A percentile compares a stretch with the other conserved stretches of the same genome.
Evolutionary conservation across 352 stramenopile species (phyloP).

Genomic region (Globisporangium alternatum): DNA sequence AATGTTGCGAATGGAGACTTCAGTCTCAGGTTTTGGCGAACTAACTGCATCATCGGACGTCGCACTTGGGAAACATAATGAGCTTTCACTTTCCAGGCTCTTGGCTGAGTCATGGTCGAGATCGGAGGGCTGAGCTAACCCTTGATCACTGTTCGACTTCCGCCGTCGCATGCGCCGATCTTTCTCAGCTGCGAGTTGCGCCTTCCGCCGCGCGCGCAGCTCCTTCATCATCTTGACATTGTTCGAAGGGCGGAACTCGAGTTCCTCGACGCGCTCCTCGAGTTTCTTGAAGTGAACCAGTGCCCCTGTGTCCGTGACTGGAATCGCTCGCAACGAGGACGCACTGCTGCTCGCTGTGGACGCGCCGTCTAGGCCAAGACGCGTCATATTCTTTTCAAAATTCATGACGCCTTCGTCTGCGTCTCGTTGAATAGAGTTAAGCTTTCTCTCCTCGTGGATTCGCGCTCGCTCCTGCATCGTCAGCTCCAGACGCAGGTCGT

Average conservation of each 20-base stretch:
- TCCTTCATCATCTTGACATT: conserved; percentile 87
- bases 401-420: conserved; percentile 35
- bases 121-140: not conserved
- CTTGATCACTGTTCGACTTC: conserved; percentile 37
- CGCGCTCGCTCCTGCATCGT: conserved; percentile 44
- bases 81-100: not conserved
- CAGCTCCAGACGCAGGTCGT: conserved; percentile 62
- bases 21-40: not conserved
- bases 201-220: conserved; percentile 57
- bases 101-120: not conserved
- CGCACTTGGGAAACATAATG: too few relatives aligned
- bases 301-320: conserved; percentile 32
- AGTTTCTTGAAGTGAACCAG: conserved; percentile 41
- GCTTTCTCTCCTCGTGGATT: conserved; percentile 25
- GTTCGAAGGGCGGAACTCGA: conserved; percentile 70
- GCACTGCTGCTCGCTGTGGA: conserved; percentile 18
- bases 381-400: conserved; percentile 69
- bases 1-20: conserved; percentile 7
- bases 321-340: conserved; percentile 34
- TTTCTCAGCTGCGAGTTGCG: conserved; percentile 64
- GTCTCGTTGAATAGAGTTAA: conserved; percentile 35
- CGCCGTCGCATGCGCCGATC: conserved; percentile 52
- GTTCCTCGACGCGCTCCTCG: conserved; percentile 41
- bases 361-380: conserved; percentile 37
- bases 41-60: too few relatives aligned